Evolutionary conservation across 139 green algal species (phyloP).

Genomic region (Marvania coccoides): DNA sequence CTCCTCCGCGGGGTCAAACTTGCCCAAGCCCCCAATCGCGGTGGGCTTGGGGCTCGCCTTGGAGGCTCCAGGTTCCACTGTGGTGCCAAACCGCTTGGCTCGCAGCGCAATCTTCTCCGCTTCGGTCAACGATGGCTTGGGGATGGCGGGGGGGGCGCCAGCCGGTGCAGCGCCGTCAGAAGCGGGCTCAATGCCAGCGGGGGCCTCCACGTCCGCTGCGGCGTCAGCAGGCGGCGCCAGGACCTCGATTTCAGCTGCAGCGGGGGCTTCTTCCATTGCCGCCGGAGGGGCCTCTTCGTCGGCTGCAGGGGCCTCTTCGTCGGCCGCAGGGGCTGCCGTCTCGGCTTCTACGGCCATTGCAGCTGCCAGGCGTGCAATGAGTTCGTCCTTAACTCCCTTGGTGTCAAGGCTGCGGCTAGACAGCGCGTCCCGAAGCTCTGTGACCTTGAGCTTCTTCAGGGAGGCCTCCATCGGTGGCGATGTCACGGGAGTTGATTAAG

Average conservation of each 20-base stretch:
- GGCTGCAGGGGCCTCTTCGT: neutral
- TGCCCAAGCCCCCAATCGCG: constrained; percentile 16
- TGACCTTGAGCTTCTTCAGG: constrained; percentile 26
- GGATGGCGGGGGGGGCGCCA: neutral
- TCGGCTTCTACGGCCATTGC: constrained; percentile 5
- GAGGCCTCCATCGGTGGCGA: too few relatives aligned
- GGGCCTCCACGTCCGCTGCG: neutral
- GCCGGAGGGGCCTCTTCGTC: neutral
- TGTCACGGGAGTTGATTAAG: too few relatives aligned
- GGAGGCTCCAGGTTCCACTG: neutral
- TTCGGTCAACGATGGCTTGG: constrained; percentile 1
- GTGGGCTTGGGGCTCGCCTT: neutral
- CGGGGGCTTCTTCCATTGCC: neutral
- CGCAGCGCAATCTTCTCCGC: constrained; percentile 15
- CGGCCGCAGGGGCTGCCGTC: neutral
- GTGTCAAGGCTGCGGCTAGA: constrained; percentile 14
- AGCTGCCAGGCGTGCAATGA: constrained; percentile 15
- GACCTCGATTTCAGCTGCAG: neutral
- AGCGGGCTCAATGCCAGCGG: neutral
- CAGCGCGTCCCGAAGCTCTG: constrained; percentile 31
- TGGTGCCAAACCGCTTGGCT: constrained; percentile 17
- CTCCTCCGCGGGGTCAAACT: constrained; percentile 22
- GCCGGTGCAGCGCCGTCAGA: neutral
- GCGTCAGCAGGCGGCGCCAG: neutral
- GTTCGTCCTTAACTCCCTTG: constrained; percentile 37